Conservation (phyloP, 1,139 yeast species). For the Kurtzmaniella quercitrusa region DNA sequence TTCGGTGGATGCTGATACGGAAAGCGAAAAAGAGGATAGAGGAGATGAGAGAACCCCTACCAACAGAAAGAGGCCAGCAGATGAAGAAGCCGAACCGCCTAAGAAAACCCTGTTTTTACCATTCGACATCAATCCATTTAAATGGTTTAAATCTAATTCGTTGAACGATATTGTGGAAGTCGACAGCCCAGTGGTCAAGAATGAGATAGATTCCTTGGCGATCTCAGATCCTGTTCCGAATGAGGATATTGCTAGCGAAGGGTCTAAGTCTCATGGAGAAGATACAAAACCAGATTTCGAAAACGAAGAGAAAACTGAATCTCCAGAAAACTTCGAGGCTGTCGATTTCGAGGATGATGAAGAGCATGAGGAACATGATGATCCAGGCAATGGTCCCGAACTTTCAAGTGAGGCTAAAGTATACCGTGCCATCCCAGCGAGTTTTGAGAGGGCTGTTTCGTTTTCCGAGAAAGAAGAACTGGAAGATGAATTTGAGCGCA, state of each 20-base stretch:
- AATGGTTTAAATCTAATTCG: neutral
- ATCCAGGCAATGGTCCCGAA: neutral
- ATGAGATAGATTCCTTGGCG: too few relatives aligned
- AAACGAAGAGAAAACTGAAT: neutral
- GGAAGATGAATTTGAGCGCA: neutral
- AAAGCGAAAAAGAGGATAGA: neutral
- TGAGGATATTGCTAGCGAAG: too few relatives aligned
- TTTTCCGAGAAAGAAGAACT: slow-evolving; percentile 3
- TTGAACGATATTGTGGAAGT: neutral
- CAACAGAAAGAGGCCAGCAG: neutral
- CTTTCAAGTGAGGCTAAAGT: neutral
- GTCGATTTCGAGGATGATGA: neutral
- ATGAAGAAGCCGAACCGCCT: neutral
- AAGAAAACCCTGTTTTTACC: neutral
- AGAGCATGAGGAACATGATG: neutral
- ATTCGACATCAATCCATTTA: neutral
- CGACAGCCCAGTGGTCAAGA: neutral
- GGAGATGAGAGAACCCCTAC: neutral
- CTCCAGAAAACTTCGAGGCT: neutral
- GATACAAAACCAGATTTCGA: neutral
- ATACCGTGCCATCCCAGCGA: slow-evolving; percentile 2
- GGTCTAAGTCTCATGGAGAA: too few relatives aligned
- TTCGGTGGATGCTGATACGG: neutral
- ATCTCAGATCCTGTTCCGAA: too few relatives aligned
- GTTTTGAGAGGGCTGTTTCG: slow-evolving; percentile 3